Conservation (phyloP, 2,329 filamentous ascomycete species). For the Aspergillus spinulosporus region DNA sequence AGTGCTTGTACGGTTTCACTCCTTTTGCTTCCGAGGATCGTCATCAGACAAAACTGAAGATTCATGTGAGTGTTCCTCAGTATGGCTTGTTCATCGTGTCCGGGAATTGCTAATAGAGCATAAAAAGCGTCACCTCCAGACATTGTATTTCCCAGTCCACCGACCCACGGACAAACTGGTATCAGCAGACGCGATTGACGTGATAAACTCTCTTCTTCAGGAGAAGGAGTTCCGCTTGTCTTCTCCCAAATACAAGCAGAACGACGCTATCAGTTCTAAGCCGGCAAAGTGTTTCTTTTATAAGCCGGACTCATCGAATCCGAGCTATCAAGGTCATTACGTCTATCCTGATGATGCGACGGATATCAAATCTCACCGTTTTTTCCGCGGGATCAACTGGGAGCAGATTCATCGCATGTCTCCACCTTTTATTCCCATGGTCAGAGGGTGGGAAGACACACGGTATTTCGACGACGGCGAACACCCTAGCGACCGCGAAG, state of each 20-base stretch:
- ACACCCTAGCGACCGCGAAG: conserved; percentile 42
- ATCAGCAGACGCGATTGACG: conserved; percentile 70
- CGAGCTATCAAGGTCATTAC: conserved; percentile 55
- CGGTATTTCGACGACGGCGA: conserved; percentile 86
- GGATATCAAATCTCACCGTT: conserved; percentile 85
- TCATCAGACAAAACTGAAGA: conserved; percentile 81
- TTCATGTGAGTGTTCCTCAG: conserved; percentile 59
- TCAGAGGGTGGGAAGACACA: conserved; percentile 69
- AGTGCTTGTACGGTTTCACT: conserved; percentile 86
- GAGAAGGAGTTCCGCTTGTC: conserved; percentile 76
- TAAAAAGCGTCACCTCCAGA: conserved; percentile 65
- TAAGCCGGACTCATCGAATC: conserved; percentile 34
- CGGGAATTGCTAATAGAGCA: conserved; percentile 12
- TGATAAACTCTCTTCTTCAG: conserved; percentile 71
- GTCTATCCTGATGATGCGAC: conserved; percentile 83
- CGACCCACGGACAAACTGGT: conserved; percentile 57
- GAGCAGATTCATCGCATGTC: conserved; percentile 66
- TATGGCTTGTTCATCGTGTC: neutral
- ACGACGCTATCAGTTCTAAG: conserved; percentile 53
- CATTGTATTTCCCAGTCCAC: conserved; percentile 67
- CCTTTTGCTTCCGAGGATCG: conserved; percentile 83
- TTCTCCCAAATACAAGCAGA: conserved; percentile 69
- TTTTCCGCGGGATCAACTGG: conserved; percentile 81
- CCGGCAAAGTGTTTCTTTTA: conserved; percentile 34
- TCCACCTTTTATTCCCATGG: conserved; percentile 78